Percentiles rank a stretch among this genome's conserved stretches.
These are phyloP conservation scores for Apiospora pterosperma DNA, from an alignment of 2,329 filamentous ascomycete species.

Conservation along the genomic window DNA sequence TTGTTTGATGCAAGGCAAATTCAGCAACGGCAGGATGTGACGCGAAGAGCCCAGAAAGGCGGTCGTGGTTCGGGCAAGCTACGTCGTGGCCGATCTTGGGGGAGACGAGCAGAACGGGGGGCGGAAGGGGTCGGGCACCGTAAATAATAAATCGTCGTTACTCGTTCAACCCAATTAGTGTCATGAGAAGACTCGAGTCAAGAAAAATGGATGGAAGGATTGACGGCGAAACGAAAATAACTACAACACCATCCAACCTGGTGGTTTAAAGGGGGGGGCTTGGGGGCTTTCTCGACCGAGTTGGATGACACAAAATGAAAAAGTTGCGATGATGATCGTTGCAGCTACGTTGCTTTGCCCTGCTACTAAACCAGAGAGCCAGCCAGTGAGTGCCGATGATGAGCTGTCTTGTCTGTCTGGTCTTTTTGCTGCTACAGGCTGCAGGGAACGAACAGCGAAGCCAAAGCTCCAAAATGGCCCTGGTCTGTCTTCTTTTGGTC, in stretches of 20 bases:
- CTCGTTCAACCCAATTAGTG: not conserved
- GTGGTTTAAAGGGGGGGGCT: not conserved
- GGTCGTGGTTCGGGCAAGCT: not conserved
- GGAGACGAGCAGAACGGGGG: not conserved
- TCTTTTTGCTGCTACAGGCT: not conserved
- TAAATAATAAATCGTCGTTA: slow-evolving; percentile 1
- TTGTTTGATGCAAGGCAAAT: not conserved
- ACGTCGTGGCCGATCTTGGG: not conserved
- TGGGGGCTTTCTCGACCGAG: not conserved
- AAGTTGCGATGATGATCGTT: not conserved
- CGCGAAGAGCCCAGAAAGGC: not conserved
- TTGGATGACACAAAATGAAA: not conserved
- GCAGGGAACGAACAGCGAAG: not conserved
- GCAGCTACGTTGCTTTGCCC: not conserved
- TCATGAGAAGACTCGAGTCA: not conserved
- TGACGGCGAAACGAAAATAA: slow-evolving; percentile 2
- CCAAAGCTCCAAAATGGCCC: not conserved
- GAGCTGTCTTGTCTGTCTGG: not conserved
- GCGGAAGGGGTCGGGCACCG: not conserved
- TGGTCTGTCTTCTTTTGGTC: not conserved
- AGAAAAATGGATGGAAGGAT: slow-evolving; percentile 1
- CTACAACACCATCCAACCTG: not conserved
- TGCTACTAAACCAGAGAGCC: not conserved
- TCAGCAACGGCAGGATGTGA: not conserved
- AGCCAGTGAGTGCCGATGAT: not conserved